Conservation (phyloP, 176 grass and related monocot species). For the Cymbopogon citratus region DNA sequence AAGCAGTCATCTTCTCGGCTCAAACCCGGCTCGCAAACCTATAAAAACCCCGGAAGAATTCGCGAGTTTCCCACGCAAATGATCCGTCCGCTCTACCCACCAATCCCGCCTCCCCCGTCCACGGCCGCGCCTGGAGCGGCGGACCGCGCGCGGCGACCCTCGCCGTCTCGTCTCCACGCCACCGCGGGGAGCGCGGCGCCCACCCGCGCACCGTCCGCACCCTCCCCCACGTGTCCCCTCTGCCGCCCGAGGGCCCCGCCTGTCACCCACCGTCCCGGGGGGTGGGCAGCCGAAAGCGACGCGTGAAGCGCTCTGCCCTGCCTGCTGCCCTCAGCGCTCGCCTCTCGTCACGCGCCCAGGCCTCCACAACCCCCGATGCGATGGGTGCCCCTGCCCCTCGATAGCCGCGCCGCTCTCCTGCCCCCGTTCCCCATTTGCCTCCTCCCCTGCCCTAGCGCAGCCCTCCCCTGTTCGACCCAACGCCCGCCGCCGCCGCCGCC, state of each 20-base stretch:
- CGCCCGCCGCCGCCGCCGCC: constrained; percentile 22
- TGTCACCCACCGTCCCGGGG: constrained; percentile 44
- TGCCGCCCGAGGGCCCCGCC: constrained; percentile 40
- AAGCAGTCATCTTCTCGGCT: neutral
- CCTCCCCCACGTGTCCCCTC: constrained; percentile 44
- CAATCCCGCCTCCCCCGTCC: neutral
- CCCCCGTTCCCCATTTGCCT: constrained; percentile 45
- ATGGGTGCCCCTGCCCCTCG: constrained; percentile 55
- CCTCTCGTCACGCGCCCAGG: constrained; percentile 32
- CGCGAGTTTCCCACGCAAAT: constrained; percentile 7
- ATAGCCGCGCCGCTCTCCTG: constrained; percentile 63
- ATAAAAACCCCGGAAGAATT: constrained; percentile 28
- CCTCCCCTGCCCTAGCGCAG: constrained; percentile 19
- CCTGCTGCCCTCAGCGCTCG: neutral
- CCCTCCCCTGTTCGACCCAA: neutral
- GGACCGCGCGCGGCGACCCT: constrained; percentile 26
- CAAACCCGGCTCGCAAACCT: constrained; percentile 21
- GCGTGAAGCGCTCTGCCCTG: constrained; percentile 44
- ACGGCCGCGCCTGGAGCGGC: constrained; percentile 33
- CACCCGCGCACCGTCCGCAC: neutral
- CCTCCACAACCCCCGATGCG: constrained; percentile 37
- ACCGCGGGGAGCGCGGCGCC: constrained; percentile 31
- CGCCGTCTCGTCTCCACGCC: constrained; percentile 31
- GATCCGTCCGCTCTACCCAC: constrained; percentile 16
- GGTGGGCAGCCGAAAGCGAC: constrained; percentile 65